Evolutionary conservation across 1,284 basidiomycete genomes (phyloP).

Genomic region (Trametes versicolor): DNA sequence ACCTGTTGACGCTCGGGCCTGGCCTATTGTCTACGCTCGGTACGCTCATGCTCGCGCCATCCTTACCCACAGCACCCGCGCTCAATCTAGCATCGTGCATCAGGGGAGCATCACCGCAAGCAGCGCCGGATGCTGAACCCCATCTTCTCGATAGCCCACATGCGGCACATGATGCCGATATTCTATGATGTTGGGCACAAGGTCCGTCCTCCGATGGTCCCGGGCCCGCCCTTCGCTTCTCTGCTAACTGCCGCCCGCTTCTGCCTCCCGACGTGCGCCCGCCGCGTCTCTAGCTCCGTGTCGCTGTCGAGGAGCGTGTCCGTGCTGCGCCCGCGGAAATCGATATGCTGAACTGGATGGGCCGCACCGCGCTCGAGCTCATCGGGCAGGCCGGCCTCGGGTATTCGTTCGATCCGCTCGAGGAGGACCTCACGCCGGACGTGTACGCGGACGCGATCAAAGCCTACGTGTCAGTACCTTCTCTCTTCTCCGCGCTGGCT

Average conservation of each 20-base stretch:
- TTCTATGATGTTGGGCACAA: slow-evolving; percentile 36
- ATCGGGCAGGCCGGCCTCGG: slow-evolving; percentile 50
- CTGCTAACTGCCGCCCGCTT: slow-evolving; percentile 17
- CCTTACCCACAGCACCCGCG: neutral
- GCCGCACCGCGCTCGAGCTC: slow-evolving; percentile 48
- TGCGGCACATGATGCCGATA: slow-evolving; percentile 36
- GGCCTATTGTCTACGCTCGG: slow-evolving; percentile 37
- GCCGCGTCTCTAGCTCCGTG: slow-evolving; percentile 34
- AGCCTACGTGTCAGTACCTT: slow-evolving; percentile 33
- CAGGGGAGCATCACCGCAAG: slow-evolving; percentile 40
- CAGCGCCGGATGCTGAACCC: slow-evolving; percentile 36
- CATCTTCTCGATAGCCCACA: slow-evolving; percentile 35
- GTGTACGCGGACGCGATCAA: slow-evolving; percentile 45
- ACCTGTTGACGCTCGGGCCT: slow-evolving; percentile 36
- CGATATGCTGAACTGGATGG: slow-evolving; percentile 48
- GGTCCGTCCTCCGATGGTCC: slow-evolving; percentile 31
- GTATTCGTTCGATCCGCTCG: slow-evolving; percentile 48
- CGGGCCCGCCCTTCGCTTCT: slow-evolving; percentile 18
- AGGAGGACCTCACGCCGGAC: slow-evolving; percentile 38
- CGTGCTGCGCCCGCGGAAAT: slow-evolving; percentile 38
- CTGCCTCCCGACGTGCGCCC: slow-evolving; percentile 3
- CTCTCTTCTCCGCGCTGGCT: slow-evolving; percentile 1
- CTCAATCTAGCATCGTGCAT: neutral
- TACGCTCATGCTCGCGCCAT: slow-evolving; percentile 5
- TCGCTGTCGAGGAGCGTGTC: slow-evolving; percentile 35